Conservation (phyloP, 495 filamentous ascomycete species). For the Ramalina intermedia region DNA sequence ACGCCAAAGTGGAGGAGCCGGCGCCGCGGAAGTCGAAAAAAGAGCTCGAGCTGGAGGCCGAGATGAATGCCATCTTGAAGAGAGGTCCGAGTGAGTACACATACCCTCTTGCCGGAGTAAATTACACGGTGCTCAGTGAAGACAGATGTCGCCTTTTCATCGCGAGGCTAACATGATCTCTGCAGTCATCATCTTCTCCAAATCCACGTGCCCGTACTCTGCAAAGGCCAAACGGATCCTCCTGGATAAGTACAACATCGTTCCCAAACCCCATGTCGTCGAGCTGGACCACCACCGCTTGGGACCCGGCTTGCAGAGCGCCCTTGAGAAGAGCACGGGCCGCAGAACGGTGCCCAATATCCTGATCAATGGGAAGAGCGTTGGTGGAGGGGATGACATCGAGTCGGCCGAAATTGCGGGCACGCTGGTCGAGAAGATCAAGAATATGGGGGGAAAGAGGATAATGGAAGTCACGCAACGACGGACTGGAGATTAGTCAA, state of each 20-base stretch:
- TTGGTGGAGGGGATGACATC: conserved; percentile 84
- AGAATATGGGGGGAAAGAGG: conserved; percentile 56
- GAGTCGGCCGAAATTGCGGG: conserved; percentile 54
- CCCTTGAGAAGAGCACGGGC: conserved; percentile 56
- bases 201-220: conserved; percentile 80
- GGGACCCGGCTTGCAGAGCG: conserved; percentile 53
- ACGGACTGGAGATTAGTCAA: not conserved
- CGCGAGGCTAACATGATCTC: conserved; percentile 11
- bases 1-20: conserved; percentile 19
- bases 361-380: conserved; percentile 71
- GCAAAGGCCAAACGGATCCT: conserved; percentile 70
- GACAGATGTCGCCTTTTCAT: not conserved
- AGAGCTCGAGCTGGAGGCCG: conserved; percentile 44
- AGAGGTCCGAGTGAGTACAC: conserved; percentile 55
- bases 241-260: conserved; percentile 66
- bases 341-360: conserved; percentile 84
- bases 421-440: conserved; percentile 55
- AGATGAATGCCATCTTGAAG: conserved; percentile 65
- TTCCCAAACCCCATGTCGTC: conserved; percentile 71
- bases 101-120: not conserved
- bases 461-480: conserved; percentile 35
- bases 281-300: conserved; percentile 76
- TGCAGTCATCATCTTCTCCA: conserved; percentile 86
- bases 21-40: conserved; percentile 36
- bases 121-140: too few relatives aligned